These are phyloP conservation scores for Backusella macrospora DNA, from an alignment of 192 early-diverging fungal genomes.

Conservation along the genomic window DNA sequence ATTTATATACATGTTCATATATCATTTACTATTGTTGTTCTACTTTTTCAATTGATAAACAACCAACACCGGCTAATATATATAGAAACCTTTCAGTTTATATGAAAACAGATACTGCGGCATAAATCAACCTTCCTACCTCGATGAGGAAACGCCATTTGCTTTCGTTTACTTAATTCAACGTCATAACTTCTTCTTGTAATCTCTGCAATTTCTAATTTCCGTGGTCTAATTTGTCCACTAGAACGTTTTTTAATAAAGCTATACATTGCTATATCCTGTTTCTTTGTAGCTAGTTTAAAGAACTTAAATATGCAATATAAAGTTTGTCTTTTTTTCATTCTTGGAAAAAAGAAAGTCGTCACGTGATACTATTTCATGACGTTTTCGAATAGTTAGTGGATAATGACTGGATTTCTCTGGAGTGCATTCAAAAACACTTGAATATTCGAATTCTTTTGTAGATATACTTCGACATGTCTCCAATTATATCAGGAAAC, in stretches of 20 bases:
- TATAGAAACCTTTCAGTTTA: background rate
- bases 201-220: constrained; percentile 31
- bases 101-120: background rate
- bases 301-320: no score
- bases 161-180: constrained; percentile 33
- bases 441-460: no score
- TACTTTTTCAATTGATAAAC: constrained; percentile 54
- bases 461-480: no score
- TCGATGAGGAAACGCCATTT: constrained; percentile 25
- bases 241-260: constrained; percentile 21
- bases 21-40: constrained; percentile 60
- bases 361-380: no score
- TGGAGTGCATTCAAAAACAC: no score
- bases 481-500: no score
- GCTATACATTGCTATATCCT: constrained; percentile 20
- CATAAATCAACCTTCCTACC: constrained; percentile 12
- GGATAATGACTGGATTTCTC: no score
- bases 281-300: background rate
- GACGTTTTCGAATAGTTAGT: no score
- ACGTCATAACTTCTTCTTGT: constrained; percentile 30
- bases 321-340: no score
- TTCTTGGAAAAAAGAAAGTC: no score
- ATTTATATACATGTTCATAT: background rate
- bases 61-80: constrained; percentile 46
- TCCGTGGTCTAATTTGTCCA: constrained; percentile 15